Base-by-base conservation (phyloP, 2,329 filamentous ascomycete species). In the Phoma herbarum region DNA sequence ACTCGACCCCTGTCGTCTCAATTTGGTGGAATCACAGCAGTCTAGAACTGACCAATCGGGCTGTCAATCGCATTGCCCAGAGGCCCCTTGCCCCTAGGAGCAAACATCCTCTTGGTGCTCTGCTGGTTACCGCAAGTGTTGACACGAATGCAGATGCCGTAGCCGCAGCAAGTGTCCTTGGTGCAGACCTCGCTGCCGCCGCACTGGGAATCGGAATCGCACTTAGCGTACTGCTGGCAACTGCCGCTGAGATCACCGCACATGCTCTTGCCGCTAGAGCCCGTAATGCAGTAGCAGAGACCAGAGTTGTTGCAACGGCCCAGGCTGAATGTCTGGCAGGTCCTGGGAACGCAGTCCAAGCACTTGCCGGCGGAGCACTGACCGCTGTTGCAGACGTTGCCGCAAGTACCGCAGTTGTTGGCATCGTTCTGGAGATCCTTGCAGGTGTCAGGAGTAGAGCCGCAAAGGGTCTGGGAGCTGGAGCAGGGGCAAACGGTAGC, bases 361-460 rank as follows among this genome's bases (percentile, higher is more conserved):
- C 57, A 59, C 26, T 51, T 42, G 11, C 57, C 57, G 1, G 57
- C 57, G 11, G 11, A 26, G 42, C 57, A 59, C 29, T 42, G 25
- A 10, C 46, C 51, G 26, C 25, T 43, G 31, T 35, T 37, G 42
- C 57, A 59, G 33, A 45, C 39, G 44, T 60, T 60, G 16, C 58
- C 58, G 49, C 58, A 60, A 18, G 58, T 14, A 5, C 58, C 58
- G 49, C 58, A 60, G 52, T 60, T 60, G 48, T 44, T 53, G 37
- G 29, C 22, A 14, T 57, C 52, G 39, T 22, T 45, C 52, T 60
- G 58, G 12, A 60, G 52, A 26, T 60, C 52, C 43, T 33, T 56
- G 48, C 58, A 60, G 31, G 58, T 56, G 18, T 56, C 52, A 5
- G 58, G 37, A 7, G 48, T 52, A 5, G 48, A 50, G 43, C 58